A percentile compares a stretch with the other conserved stretches of the same genome.
These are phyloP conservation scores for Yamagishiella unicocca DNA, from an alignment of 139 green algal species.

Conservation along the genomic window DNA sequence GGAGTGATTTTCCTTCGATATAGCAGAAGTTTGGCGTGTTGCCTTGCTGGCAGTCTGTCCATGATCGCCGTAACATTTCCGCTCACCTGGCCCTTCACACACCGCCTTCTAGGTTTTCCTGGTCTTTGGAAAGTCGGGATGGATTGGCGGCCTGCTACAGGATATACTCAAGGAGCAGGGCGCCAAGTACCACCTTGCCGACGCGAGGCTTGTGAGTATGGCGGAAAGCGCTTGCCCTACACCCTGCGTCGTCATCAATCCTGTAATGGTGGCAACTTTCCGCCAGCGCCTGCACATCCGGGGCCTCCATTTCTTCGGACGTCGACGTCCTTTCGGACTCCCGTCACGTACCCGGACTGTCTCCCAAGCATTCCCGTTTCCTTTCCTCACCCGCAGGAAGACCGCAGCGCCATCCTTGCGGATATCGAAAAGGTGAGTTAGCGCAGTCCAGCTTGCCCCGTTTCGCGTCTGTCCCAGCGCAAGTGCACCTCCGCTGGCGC, in stretches of 20 bases:
- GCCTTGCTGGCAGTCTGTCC: too few species aligned
- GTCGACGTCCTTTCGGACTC: too few species aligned
- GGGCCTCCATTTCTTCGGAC: too few species aligned
- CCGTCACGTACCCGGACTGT: too few species aligned
- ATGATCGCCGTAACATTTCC: background rate
- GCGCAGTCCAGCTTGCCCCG: too few species aligned
- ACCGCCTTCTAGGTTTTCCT: constrained; percentile 77
- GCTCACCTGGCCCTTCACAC: background rate
- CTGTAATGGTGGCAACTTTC: too few species aligned
- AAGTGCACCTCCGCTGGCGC: too few species aligned
- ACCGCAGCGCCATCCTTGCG: constrained; percentile 82
- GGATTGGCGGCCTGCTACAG: constrained; percentile 92
- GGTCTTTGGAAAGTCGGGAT: constrained; percentile 88
- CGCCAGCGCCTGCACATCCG: too few species aligned
- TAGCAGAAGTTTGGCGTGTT: too few species aligned
- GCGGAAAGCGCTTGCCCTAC: background rate
- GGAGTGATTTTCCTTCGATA: too few species aligned
- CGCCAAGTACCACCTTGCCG: constrained; percentile 88
- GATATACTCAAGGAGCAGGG: constrained; percentile 85
- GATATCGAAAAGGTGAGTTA: constrained; percentile 90
- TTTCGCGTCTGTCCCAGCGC: too few species aligned
- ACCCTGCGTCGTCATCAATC: background rate
- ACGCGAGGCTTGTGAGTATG: constrained; percentile 69
- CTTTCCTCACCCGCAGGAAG: constrained; percentile 71
- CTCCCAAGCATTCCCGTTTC: too few species aligned